These are phyloP conservation scores for Eutypa lata DNA, from an alignment of 2,329 filamentous ascomycete species.

Conservation along the genomic window DNA sequence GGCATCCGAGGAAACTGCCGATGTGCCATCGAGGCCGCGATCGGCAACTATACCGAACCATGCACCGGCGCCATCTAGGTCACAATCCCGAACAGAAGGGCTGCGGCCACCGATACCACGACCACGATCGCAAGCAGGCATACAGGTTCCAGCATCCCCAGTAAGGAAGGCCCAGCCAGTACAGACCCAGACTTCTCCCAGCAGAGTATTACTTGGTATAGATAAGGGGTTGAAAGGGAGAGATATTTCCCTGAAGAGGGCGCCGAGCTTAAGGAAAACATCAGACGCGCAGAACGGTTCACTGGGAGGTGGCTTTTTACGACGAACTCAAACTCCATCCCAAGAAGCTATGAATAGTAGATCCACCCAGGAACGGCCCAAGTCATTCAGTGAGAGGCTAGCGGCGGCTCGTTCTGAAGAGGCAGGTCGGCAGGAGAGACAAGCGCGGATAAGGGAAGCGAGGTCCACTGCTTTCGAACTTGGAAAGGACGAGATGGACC, in stretches of 20 bases:
- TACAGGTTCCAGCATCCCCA: slow-evolving; percentile 75
- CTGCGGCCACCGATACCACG: slow-evolving; percentile 14
- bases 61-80: slow-evolving; percentile 9
- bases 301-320: slow-evolving; percentile 39
- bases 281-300: slow-evolving; percentile 24
- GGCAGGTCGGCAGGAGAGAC: slow-evolving; percentile 44
- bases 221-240: slow-evolving; percentile 80
- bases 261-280: slow-evolving; percentile 47
- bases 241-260: slow-evolving; percentile 80
- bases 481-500: slow-evolving; percentile 55
- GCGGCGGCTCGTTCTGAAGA: slow-evolving; percentile 65
- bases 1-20: slow-evolving; percentile 14
- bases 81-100: slow-evolving; percentile 15
- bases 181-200: slow-evolving; percentile 67
- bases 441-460: slow-evolving; percentile 49
- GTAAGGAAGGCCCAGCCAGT: slow-evolving; percentile 57
- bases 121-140: slow-evolving; percentile 30
- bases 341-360: slow-evolving; percentile 20
- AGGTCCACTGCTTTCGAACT: slow-evolving; percentile 58
- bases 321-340: slow-evolving; percentile 39
- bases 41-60: slow-evolving; percentile 15
- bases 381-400: slow-evolving; percentile 81
- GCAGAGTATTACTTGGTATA: slow-evolving; percentile 77
- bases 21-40: slow-evolving; percentile 5
- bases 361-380: slow-evolving; percentile 35